Base-by-base conservation (phyloP, 768 basidiomycete species). In the Dacryopinax primogenitus region DNA sequence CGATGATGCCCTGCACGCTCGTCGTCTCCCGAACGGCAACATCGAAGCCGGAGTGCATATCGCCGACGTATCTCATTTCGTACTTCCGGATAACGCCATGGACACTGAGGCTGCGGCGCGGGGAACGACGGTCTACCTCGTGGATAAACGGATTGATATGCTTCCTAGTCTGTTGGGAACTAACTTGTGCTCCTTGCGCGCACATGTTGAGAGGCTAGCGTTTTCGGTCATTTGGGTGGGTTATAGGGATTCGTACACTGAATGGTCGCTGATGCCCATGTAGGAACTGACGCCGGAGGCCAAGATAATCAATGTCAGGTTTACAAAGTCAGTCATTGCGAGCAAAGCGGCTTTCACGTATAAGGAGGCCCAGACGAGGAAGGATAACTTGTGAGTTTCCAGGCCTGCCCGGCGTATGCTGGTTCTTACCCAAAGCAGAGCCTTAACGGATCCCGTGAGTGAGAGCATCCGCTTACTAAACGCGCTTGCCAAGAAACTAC, bases 81-180 rank as follows among this genome's bases (percentile, higher is more conserved):
- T 99, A 0, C 85, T 82, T 63, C 80, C 93, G 1, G 91, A 94
- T 70, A 99, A 88, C 41, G 85, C 94, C 0, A 98, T 99, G 92
- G 95, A 99, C 69, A 86, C 78, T 45, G 95, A 99, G 74, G 95
- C 95, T 23, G 90, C 93, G n/a, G 83, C 92, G 18, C 80, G 95
- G 67, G 95, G 95, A 3, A 97, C 95, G 3, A 98, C 95, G 0
- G 95, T 99, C 0, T 99, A 98, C 73, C 83, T 99, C 1, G 95
- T 98, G 3, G 95, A 99, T 79, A 95, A 94, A 75, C 90, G 95
- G 34, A 92, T 99, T 62, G 96, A 98, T 77, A 99, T 99, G 96
- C 79, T 99, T 61, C 96, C 96, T 0, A 79, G 86, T 1, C 80
- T 99, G 9, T 80, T 99, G 4, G 96, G 96, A 0, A 98, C 95